These are phyloP conservation scores for Pseudogymnoascus pannorum DNA, from an alignment of 2,329 filamentous ascomycete species.

Conservation along the genomic window DNA sequence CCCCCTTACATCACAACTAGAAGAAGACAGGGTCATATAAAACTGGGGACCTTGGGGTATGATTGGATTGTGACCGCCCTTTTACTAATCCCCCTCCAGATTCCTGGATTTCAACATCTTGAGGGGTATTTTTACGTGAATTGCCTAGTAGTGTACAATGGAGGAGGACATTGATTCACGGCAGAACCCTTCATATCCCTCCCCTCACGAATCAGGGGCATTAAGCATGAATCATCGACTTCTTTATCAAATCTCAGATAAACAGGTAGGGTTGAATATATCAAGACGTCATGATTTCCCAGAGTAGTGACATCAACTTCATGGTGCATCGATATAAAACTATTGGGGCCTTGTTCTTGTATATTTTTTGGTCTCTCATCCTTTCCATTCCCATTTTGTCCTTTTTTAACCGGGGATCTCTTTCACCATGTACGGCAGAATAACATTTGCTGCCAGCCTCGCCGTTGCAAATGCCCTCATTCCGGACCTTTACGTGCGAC, in stretches of 20 bases:
- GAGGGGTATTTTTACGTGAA: slow-evolving; percentile 2
- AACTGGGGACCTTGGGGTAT: not conserved
- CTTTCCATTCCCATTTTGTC: not conserved
- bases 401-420: not conserved
- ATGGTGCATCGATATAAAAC: not conserved
- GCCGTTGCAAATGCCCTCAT: slow-evolving; percentile 1
- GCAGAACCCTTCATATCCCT: no score
- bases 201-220: not conserved
- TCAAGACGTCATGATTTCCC: not conserved
- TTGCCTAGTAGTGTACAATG: not conserved
- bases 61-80: not conserved
- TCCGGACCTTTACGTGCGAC: not conserved
- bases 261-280: not conserved
- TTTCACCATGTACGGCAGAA: slow-evolving; percentile 1
- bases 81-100: not conserved
- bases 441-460: not conserved
- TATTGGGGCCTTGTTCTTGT: not conserved
- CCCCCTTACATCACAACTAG: not conserved
- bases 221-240: not conserved
- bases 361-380: not conserved
- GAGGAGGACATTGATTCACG: not conserved
- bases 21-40: not conserved
- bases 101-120: not conserved
- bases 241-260: not conserved
- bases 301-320: not conserved